Base-by-base conservation (phyloP, 1,139 yeast species). In the Pneumocystis wakefieldiae region DNA sequence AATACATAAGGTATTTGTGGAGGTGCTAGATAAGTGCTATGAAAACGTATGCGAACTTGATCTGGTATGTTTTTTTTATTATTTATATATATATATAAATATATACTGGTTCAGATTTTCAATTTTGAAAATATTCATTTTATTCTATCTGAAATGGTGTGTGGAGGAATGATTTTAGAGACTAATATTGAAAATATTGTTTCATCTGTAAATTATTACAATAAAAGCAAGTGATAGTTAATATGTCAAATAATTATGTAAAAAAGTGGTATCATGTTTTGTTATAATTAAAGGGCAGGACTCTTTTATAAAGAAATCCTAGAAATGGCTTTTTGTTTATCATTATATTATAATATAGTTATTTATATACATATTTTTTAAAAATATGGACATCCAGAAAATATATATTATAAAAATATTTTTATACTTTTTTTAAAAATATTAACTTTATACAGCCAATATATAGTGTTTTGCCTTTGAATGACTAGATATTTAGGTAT, bases 111-210 rank as follows among this genome's bases (percentile, higher is more conserved):
- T 38, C 15, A 65, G 67, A 61, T 65, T 14, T 68, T 68, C 74
- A 97, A 97, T 35, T 92, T 97, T 97, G 97, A 92, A 74, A 95
- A 90, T 15, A 76, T 92, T 59, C 95, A 92, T 71, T 86, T 96
- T 1, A 97, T 92, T 3, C 75, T 92, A 64, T 75, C 74, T 42
- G 97, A 94, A 70, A 87, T 92, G 57, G 86, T 92, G 0, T 98
- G 92, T 72, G 98, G 97, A 37, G 99, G 99, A 0, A 86, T 94
- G 95, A 98, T 92, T n/a, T 88, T 94, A 55, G 98, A 92, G 73
- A 91, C 98, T 0, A 89, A 86, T 70, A 88, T 90, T 36, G 74
- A 77, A 57, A 82, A 87, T 67, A 90, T 92, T 55, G 96, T 91
- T n/a, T 90, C 94, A 0, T 68, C 80, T 0, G 78, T 77, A 2